Evolutionary conservation across 1,139 yeast genomes (phyloP).

Genomic region (Sugiyamaella grinbergsii): DNA sequence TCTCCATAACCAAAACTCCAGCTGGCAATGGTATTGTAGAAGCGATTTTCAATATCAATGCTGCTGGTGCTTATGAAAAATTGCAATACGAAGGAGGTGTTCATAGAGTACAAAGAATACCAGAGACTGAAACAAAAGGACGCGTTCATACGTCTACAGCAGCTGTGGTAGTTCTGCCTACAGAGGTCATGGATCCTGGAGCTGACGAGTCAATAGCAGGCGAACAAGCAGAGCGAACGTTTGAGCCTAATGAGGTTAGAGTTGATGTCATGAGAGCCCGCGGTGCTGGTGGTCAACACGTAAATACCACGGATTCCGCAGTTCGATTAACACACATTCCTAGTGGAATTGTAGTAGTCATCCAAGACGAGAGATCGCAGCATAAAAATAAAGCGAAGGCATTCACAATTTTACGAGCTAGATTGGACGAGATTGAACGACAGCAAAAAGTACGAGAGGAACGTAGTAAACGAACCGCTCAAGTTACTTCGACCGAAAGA

Average conservation of each 20-base stretch:
- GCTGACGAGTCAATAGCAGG: slow-evolving; percentile 35
- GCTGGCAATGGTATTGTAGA: slow-evolving; percentile 71
- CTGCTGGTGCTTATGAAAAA: slow-evolving; percentile 72
- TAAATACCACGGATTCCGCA: slow-evolving; percentile 96
- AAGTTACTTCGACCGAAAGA: slow-evolving; percentile 85
- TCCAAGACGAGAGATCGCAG: slow-evolving; percentile 96
- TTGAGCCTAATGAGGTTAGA: slow-evolving; percentile 84
- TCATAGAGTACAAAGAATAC: slow-evolving; percentile 92
- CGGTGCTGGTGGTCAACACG: slow-evolving; percentile 99
- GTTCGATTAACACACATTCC: slow-evolving; percentile 92
- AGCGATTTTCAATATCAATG: slow-evolving; percentile 72
- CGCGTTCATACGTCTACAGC: slow-evolving; percentile 95
- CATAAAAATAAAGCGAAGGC: slow-evolving; percentile 97
- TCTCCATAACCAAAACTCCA: slow-evolving; percentile 55
- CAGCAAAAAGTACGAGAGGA: slow-evolving; percentile 66
- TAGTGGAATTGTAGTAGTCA: slow-evolving; percentile 82
- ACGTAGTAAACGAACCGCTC: slow-evolving; percentile 69
- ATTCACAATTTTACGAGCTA: slow-evolving; percentile 73
- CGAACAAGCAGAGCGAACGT: slow-evolving; percentile 67
- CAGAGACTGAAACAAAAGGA: slow-evolving; percentile 91
- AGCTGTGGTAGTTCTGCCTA: slow-evolving; percentile 92
- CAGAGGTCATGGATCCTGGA: slow-evolving; percentile 59
- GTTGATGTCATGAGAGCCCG: slow-evolving; percentile 96
- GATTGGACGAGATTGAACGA: slow-evolving; percentile 80
- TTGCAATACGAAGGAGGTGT: slow-evolving; percentile 91